These are phyloP conservation scores for Bipolaris zeicola DNA, from an alignment of 2,329 filamentous ascomycete genomes.

Conservation along the genomic window DNA sequence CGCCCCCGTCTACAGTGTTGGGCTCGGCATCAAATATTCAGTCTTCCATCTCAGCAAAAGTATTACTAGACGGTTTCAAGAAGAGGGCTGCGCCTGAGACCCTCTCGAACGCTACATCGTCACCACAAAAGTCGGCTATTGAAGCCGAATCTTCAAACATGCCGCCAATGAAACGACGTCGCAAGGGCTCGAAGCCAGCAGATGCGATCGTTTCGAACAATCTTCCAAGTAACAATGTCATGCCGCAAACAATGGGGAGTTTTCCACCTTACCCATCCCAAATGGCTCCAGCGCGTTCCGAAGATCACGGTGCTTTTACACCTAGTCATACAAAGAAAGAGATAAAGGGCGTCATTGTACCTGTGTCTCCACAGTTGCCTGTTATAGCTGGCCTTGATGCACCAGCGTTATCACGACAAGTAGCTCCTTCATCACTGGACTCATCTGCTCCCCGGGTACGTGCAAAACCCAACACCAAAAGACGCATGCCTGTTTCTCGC, in stretches of 20 bases:
- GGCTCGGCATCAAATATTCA: not conserved
- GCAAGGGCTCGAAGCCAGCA: conserved; percentile 10
- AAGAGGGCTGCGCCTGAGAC: not conserved
- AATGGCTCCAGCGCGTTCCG: not conserved
- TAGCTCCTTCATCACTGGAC: not conserved
- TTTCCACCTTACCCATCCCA: not conserved
- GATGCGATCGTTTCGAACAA: not conserved
- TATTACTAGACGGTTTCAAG: not conserved
- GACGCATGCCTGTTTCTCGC: conserved; percentile 2
- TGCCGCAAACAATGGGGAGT: not conserved
- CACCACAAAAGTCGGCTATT: conserved; percentile 1
- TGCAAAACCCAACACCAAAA: not conserved
- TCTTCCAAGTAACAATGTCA: not conserved
- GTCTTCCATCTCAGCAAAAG: not conserved
- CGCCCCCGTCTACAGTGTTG: not conserved
- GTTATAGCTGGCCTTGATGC: not conserved
- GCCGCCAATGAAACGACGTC: conserved; percentile 23
- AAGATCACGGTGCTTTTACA: not conserved
- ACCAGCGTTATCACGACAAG: not conserved
- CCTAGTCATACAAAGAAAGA: conserved; percentile 4
- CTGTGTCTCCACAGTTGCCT: conserved; percentile 1
- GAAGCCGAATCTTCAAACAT: not conserved
- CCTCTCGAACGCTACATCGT: not conserved
- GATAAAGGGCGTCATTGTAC: conserved; percentile 2
- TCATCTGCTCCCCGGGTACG: not conserved